Evolutionary conservation across 441 rosid species (phyloP), one percentile per base, ranked within the genome.

Genomic region (Melastoma candidum): DNA sequence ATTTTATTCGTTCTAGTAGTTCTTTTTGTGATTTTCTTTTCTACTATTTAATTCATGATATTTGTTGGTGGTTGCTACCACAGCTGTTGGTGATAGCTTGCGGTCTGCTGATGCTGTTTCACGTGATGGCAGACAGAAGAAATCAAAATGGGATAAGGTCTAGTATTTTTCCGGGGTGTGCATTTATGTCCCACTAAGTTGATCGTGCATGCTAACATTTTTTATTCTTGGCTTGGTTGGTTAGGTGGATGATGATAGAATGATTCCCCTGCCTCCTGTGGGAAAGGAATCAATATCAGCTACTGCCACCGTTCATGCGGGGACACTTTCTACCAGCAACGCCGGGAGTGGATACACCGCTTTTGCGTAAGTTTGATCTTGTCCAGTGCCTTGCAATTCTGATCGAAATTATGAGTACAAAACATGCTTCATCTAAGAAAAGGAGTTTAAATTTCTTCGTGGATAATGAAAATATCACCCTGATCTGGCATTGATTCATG

Each of bases 111-210:
- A 76, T 70, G 56, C 66, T 60, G 59, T 60, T 73, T 52, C 68
- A 41, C 80, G 90, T 39, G 96, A 88, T 51, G 83, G 82, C 62
- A 76, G 95, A 71, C 90, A 78, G 27, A 89, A 89, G 78, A 93
- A 83, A 68, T 89, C 97, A 44, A 86, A 93, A 70, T 93, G 99
- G 99, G 99, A 86, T 67, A 89, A 86, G 96, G 96, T 92, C 26
- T 61, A 59, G 17, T 24, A 12, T 13, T 44, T 1, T n/a, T n/a
- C 12, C 49, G 14, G 27, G 11, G 12, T 44, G 7, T 22, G 7
- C 12, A n/a, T 2, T 17, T 44, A 7, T 2, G n/a, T 46, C 48
- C 26, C 47, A 9, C 9, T 53, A 7, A 47, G n/a, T 55, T 3
- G 1, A 10, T 7, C 2, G 3, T 27, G 26, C n/a, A 4, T 26